Evolutionary conservation across 164 flowering plant species (phyloP).

Genomic region (Euptelea pleiosperma): DNA sequence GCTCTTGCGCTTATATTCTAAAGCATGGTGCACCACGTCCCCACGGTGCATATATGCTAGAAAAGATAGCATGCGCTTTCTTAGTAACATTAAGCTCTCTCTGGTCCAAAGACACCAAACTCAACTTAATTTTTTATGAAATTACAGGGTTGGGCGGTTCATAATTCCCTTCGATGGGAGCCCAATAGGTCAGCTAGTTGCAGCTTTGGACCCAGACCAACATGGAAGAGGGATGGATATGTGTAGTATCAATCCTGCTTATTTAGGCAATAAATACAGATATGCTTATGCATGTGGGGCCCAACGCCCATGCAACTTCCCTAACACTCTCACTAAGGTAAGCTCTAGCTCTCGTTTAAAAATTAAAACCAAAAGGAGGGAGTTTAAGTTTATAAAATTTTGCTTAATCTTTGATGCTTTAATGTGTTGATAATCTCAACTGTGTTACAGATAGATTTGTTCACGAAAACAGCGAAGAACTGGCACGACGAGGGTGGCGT

Average conservation of each 20-base stretch:
- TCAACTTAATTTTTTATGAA: no score
- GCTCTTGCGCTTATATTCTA: no score
- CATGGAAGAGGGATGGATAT: constrained; percentile 97
- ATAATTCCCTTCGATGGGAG: constrained; percentile 86
- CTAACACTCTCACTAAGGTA: constrained; percentile 95
- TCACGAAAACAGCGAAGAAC: constrained; percentile 64
- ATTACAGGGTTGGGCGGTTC: constrained; percentile 80
- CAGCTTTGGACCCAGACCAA: constrained; percentile 78
- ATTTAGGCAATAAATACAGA: constrained; percentile 72
- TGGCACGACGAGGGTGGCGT: constrained; percentile 79
- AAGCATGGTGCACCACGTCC: no score
- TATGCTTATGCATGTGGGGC: constrained; percentile 97
- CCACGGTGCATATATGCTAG: no score
- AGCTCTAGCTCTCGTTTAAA: no score
- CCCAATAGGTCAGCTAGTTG: constrained; percentile 59
- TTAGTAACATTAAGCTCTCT: no score
- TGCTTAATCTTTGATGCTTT: background rate
- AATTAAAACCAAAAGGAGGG: no score
- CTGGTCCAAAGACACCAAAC: no score
- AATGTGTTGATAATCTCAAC: no score
- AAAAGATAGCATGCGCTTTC: no score
- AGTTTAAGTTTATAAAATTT: no score
- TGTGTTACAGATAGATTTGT: constrained; percentile 61
- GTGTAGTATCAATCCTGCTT: constrained; percentile 90
- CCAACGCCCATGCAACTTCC: constrained; percentile 88